phyloP scores from a whole-genome alignment of 768 basidiomycete species.

The Boletellus ananas region DNA sequence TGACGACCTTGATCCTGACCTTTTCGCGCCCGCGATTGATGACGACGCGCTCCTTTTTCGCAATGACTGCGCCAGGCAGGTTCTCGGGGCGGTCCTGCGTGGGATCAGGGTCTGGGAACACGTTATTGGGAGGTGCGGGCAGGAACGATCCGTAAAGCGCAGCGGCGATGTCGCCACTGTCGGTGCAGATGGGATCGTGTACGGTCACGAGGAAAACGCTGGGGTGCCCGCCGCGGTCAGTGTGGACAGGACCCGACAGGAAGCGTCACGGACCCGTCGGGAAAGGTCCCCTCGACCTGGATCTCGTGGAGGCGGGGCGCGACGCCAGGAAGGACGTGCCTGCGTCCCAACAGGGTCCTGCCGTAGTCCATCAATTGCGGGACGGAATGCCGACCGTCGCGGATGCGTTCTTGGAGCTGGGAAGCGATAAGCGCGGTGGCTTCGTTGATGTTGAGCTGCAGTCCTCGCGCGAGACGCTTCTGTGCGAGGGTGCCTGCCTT shows the following conservation, averaged over 20 bases:
- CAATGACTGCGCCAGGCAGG: slow-evolving; percentile 73
- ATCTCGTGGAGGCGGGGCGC: slow-evolving; percentile 75
- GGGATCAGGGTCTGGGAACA: slow-evolving; percentile 58
- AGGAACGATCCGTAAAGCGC: slow-evolving; percentile 96
- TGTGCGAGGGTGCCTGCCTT: slow-evolving; percentile 89
- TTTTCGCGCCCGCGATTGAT: slow-evolving; percentile 75
- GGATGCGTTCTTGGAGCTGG: slow-evolving; percentile 90
- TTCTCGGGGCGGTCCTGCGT: slow-evolving; percentile 49
- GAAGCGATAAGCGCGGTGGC: slow-evolving; percentile 85
- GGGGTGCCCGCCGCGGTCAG: background rate
- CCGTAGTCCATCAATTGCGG: slow-evolving; percentile 93
- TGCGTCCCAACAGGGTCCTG: slow-evolving; percentile 78
- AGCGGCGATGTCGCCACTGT: slow-evolving; percentile 69
- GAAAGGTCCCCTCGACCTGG: slow-evolving; percentile 92
- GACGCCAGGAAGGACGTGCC: slow-evolving; percentile 87
- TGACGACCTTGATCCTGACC: slow-evolving; percentile 72
- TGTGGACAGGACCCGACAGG: background rate
- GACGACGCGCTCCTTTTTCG: slow-evolving; percentile 58
- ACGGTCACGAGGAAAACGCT: slow-evolving; percentile 93
- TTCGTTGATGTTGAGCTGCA: slow-evolving; percentile 84
- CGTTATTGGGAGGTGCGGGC: slow-evolving; percentile 62
- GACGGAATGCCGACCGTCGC: slow-evolving; percentile 85
- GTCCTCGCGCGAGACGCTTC: slow-evolving; percentile 90
- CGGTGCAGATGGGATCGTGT: slow-evolving; percentile 89
- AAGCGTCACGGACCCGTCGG: slow-evolving; percentile 59